phyloP scores from a whole-genome alignment of 2,329 filamentous ascomycete species.

The Botryotinia calthae region DNA sequence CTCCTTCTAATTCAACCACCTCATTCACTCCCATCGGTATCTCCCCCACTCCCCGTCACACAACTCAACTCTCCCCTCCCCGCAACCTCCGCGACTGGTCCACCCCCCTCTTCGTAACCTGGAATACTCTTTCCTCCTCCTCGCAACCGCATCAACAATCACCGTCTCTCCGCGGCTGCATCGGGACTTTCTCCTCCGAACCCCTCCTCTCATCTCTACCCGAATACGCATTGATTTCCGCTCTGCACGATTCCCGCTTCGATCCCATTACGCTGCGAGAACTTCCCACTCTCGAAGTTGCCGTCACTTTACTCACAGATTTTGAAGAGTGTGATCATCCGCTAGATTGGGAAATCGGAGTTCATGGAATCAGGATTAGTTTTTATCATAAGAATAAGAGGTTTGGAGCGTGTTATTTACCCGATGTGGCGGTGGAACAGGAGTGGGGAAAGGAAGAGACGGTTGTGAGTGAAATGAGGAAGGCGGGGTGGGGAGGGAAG shows the following conservation, averaged over 20 bases:
- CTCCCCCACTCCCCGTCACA: conserved; percentile 24
- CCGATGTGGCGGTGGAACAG: conserved; percentile 87
- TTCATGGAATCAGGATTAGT: conserved; percentile 81
- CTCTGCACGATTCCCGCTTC: conserved; percentile 53
- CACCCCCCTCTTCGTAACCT: conserved; percentile 80
- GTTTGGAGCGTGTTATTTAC: conserved; percentile 86
- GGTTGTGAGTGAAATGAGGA: conserved; percentile 83
- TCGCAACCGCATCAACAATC: conserved; percentile 22
- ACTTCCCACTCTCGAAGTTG: conserved; percentile 58
- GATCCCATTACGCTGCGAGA: conserved; percentile 40
- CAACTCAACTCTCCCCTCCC: conserved; percentile 26
- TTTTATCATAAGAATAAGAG: conserved; percentile 72
- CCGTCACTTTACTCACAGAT: conserved; percentile 79
- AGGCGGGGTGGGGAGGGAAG: conserved; percentile 82
- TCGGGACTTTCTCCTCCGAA: conserved; percentile 85
- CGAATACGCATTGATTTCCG: conserved; percentile 80
- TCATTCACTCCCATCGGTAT: conserved; percentile 30
- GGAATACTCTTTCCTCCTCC: conserved; percentile 69
- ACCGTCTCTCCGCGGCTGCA: conserved; percentile 78
- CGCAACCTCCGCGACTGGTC: conserved; percentile 41
- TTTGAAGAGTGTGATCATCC: conserved; percentile 74
- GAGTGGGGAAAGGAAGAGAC: conserved; percentile 95
- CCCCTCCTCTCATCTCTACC: conserved; percentile 70
- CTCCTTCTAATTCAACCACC: conserved; percentile 47
- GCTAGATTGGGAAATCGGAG: conserved; percentile 83